Evolutionary conservation across 345 rosid genomes (phyloP), one percentile per base, ranked within the genome.

Genomic region (Arabis alpina): DNA sequence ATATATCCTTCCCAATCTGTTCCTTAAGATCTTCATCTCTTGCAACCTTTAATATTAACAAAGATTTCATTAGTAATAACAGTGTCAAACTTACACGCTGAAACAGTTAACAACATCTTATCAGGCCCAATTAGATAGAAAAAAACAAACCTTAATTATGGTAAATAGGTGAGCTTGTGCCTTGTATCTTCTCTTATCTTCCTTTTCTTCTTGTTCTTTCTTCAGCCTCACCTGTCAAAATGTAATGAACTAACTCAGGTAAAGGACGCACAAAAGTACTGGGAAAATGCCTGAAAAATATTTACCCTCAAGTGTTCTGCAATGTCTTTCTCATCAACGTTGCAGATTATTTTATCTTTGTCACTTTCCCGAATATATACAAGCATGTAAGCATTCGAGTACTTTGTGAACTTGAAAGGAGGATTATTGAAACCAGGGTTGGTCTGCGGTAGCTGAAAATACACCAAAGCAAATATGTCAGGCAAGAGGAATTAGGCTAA

Each of bases 311-410:
- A 81, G 77, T 94, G 98, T 72, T 85, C 96, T 2, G 99, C 97
- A 77, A 94, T 92, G 80, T 94, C 99, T 83, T 88, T 84, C 74
- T 94, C 98, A 80, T 89, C 99, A 74, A 94, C 99, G 62, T 92
- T 85, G 76, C 99, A 92, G 56, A 94, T 88, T 56, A 94, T 91
- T 83, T 91, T 91, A 75, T 89, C 98, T 83, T 89, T 89, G 84
- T 92, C 99, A 64, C 88, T 89, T 68, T 94, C 98, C 60, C 99
- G 96, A 64, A 94, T 87, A 67, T 94, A 94, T 64, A 94, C 99
- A 80, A 94, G 93, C 99, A 94, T 94, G 81, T 94, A 94, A 16
- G 99, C 99, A 80, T 94, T 94, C 44, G 98, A 91, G 73, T 89
- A 85, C 75, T 94, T 91, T 48, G 97, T 89, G 80, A 88, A 91